Base-by-base conservation (phyloP, 108 stramenopile genomes). In the Cylindrotheca closterium region DNA sequence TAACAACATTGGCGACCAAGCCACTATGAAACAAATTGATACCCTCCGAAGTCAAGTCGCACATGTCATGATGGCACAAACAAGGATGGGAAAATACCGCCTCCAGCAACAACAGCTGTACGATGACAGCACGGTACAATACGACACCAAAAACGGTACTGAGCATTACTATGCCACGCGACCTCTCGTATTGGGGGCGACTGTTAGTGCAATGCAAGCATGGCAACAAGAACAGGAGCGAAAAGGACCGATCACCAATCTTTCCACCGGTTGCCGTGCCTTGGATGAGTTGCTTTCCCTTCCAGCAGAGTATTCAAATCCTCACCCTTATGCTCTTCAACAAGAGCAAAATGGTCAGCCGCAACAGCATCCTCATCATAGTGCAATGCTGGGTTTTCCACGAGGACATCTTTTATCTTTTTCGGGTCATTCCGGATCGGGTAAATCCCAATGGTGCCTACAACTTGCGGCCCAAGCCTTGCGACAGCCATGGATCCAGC, bases 191-290 rank as follows among this genome's bases (percentile, higher is more conserved):
- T n/a, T 42, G 37, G 37, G 37, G 15, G 37, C 37, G 7, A 42
- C 37, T 7, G 15, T 10, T 7, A 42, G 15, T 42, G 37, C 15
- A 10, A 7, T 42, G 37, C 37, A 42, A 42, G 37, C 37, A 42
- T 15, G 7, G 37, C 37, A 42, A 42, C 37, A 42, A 42, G 37
- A 42, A 42, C 7, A 7, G 10, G 37, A 59, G 42, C 55, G 25
- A 56, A 21, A 56, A 56, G n/a, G 5, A 19, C 51, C 10, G 51
- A 17, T 12, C 55, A 12, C 45, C 24, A 1, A 24, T 0, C n/a
- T 61, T 45, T 54, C 59, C 4, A 70, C 68, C 1, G 68, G 68
- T 21, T 70, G 68, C 51, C 51, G 53, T 51, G 58, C 31, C 37
- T n/a, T 70, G 25, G 60, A 70, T 51, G 26, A 27, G 7, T 26